Evolutionary conservation across 805 yeast genomes (phyloP), one percentile per base, ranked within the genome.

Genomic region (Starmerella bombicola): DNA sequence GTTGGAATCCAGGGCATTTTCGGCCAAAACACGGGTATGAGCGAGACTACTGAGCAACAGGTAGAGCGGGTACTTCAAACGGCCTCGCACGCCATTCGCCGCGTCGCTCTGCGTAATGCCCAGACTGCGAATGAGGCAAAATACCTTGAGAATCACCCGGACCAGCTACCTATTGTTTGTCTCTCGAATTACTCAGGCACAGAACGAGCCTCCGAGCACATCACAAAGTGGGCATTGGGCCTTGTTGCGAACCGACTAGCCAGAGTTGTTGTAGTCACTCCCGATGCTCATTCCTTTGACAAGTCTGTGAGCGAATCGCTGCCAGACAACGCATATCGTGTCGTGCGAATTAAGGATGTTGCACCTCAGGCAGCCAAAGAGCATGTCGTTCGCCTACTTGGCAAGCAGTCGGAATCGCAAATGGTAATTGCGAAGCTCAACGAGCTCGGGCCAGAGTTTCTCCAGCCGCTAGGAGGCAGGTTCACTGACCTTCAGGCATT

Each of bases 401-500:
- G 26, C 22, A 18, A 41, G 33, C 35, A n/a, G 10, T 39, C 33
- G 10, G 41, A 30, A 22, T 41, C 46, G n/a, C 17, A 30, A 25
- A 24, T 8, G 12, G 38, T 41, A 6, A 15, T 35, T 20, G 17
- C 12, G 18, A 28, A 21, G 22, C 36, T 21, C 46, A 40, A 13
- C 55, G 51, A 59, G 61, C 56, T 21, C 52, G 57, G n/a, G 46
- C 24, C 34, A 5, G 30, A 33, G 12, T 43, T 41, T 24, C 62
- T 86, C 25, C 73, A 65, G 21, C 93, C 94, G 10, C 62, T 91
- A 21, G 98, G 98, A 17, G 98, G 98, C 30, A 74, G 98, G 47
- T 80, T 88, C 86, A 68, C 85, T 33, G 98, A 91, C 58, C 66
- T 91, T 38, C 95, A 91, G 60, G 78, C 88, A 22, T 85, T 83